Base-by-base conservation (phyloP, 441 rosid species). In the Kokia cookei region DNA sequence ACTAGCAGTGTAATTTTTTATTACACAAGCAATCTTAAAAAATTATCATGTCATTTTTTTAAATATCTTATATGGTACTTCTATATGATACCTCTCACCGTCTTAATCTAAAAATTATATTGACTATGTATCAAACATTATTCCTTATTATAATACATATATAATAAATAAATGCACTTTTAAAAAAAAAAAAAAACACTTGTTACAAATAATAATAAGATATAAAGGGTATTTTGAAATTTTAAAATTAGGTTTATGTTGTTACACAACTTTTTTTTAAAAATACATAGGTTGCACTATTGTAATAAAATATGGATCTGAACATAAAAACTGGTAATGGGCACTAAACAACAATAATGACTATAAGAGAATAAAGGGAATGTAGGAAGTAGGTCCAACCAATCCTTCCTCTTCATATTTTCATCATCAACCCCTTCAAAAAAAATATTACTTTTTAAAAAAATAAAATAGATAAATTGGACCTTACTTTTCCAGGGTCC, bases 281-380 rank as follows among this genome's bases (percentile, higher is more conserved):
- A 55, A 11, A 24, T 4, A 59, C 12, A 59, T 27, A 60, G 32
- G 61, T 24, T 5, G 9, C 14, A 32, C 4, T 32, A 15, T 15
- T 48, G n/a, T 37, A 60, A n/a, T 35, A 32, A 32, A 35, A 54
- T 40, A 45, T 13, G 66, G 59, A 32, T 59, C 24, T 65, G 72
- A 72, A 76, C 60, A 57, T 12, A 71, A 62, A 62, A 35, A 17
- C 2, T 19, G 48, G 53, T 11, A 22, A 35, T 12, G 54, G 71
- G 50, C 74, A 76, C 43, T 54, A 50, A 71, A 70, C 69, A 65
- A 51, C 72, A 79, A 84, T 82, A 57, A 84, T 77, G 77, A 57
- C 59, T 7, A 55, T 22, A 51, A 45, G 64, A 35, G 74, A 63
- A 71, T 71, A 73, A 84, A 73, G 42, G 59, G 51, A 70, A 51